Conservation (phyloP, 176 grass and related monocot species). For the Echinochloa phyllopogon region DNA sequence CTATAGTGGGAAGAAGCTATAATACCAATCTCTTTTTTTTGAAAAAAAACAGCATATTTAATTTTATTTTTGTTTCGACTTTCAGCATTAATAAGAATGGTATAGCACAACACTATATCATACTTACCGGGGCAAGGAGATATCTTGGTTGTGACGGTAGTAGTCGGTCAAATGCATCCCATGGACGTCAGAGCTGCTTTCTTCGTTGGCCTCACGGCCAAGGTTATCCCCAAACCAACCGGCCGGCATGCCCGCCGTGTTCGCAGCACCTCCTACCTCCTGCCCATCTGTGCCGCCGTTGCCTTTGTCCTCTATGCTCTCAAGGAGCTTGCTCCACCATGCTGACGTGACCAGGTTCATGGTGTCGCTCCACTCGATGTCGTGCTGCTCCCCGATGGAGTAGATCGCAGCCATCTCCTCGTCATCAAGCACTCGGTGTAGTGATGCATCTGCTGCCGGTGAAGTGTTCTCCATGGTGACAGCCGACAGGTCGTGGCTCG, state of each 20-base stretch:
- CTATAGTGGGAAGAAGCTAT: too few relatives aligned
- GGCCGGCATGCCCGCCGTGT: background rate
- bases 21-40: too few relatives aligned
- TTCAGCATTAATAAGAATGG: background rate
- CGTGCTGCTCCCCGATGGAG: slow-evolving; percentile 75
- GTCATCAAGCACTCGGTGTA: slow-evolving; percentile 78
- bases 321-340: slow-evolving; percentile 92
- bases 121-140: slow-evolving; percentile 71
- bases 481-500: slow-evolving; percentile 28
- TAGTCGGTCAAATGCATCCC: slow-evolving; percentile 49
- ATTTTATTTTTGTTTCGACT: background rate
- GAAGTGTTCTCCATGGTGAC: slow-evolving; percentile 45
- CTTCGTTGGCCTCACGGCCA: slow-evolving; percentile 19
- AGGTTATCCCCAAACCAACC: slow-evolving; percentile 20
- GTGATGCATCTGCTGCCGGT: slow-evolving; percentile 13
- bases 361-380: slow-evolving; percentile 91
- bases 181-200: slow-evolving; percentile 21
- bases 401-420: slow-evolving; percentile 84
- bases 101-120: background rate
- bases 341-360: slow-evolving; percentile 79
- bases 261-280: slow-evolving; percentile 8
- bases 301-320: slow-evolving; percentile 60
- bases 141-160: slow-evolving; percentile 42
- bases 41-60: too few relatives aligned
- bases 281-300: slow-evolving; percentile 1